Conservation (phyloP, 2,329 filamentous ascomycete genomes). For the Rutstroemia sp. region DNA sequence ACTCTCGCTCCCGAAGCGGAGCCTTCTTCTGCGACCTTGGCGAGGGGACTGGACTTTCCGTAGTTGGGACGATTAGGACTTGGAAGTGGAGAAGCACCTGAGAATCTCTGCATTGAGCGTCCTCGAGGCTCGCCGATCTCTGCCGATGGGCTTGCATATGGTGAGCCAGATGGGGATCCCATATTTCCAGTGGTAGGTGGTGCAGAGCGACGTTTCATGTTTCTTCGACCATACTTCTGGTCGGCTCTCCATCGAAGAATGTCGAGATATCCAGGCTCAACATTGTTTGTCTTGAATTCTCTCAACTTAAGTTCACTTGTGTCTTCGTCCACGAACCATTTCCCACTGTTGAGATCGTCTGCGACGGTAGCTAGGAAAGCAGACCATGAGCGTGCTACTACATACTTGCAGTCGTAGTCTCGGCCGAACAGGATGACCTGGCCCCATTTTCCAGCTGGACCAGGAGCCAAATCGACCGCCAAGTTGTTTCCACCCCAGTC, state of each 20-base stretch:
- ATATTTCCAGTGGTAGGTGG: slow-evolving; percentile 25
- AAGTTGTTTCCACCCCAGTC: slow-evolving; percentile 99
- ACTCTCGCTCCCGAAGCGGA: slow-evolving; percentile 20
- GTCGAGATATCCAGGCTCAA: slow-evolving; percentile 90
- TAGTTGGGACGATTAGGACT: slow-evolving; percentile 60
- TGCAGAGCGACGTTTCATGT: slow-evolving; percentile 46
- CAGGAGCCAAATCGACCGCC: slow-evolving; percentile 85
- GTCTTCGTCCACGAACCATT: slow-evolving; percentile 90
- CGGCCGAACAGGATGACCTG: slow-evolving; percentile 95
- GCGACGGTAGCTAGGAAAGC: slow-evolving; percentile 79
- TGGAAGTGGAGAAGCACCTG: slow-evolving; percentile 52
- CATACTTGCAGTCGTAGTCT: slow-evolving; percentile 98
- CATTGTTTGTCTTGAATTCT: slow-evolving; percentile 81
- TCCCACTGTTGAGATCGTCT: slow-evolving; percentile 83
- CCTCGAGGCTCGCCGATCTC: slow-evolving; percentile 58
- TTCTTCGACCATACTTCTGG: slow-evolving; percentile 73
- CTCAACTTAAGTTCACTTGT: slow-evolving; percentile 83
- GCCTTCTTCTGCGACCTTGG: slow-evolving; percentile 65
- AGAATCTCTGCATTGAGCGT: slow-evolving; percentile 63
- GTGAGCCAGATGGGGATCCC: slow-evolving; percentile 43
- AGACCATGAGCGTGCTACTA: slow-evolving; percentile 86
- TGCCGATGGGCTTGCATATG: slow-evolving; percentile 58
- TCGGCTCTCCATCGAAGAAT: slow-evolving; percentile 93
- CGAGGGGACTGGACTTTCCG: slow-evolving; percentile 64
- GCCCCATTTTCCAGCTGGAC: slow-evolving; percentile 85